Evolutionary conservation across 2,329 filamentous ascomycete genomes (phyloP).

Genomic region (Pseudogymnoascus sp.): DNA sequence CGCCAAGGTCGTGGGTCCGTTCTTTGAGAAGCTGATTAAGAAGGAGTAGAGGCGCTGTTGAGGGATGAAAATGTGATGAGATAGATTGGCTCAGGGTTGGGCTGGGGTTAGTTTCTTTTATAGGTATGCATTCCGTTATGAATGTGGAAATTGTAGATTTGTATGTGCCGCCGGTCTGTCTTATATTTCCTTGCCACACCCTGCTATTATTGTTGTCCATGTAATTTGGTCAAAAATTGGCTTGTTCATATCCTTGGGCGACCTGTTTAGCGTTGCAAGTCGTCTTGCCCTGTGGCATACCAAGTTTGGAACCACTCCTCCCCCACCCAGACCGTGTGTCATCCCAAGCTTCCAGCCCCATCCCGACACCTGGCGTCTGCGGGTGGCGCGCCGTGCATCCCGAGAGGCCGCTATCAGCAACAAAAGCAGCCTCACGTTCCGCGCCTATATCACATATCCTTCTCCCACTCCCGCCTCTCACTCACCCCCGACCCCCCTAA

Average conservation of each 20-base stretch:
- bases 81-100: not conserved
- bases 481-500: constrained; percentile 7
- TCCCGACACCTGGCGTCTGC: not conserved
- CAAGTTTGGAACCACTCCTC: too few species aligned
- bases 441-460: not conserved
- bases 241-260: not conserved
- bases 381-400: not conserved
- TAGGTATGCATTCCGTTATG: not conserved
- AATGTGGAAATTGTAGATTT: not conserved
- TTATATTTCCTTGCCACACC: not conserved
- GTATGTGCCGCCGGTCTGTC: not conserved
- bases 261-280: not conserved
- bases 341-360: not conserved
- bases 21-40: constrained; percentile 65
- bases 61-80: not conserved
- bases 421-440: not conserved
- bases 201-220: not conserved
- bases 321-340: not conserved
- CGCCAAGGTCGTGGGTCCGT: constrained; percentile 58
- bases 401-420: not conserved
- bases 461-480: not conserved
- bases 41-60: constrained; percentile 38
- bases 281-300: not conserved
- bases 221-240: not conserved
- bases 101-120: not conserved